Conservation (phyloP, 163 green algal genomes). For the Volvox carteri region DNA sequence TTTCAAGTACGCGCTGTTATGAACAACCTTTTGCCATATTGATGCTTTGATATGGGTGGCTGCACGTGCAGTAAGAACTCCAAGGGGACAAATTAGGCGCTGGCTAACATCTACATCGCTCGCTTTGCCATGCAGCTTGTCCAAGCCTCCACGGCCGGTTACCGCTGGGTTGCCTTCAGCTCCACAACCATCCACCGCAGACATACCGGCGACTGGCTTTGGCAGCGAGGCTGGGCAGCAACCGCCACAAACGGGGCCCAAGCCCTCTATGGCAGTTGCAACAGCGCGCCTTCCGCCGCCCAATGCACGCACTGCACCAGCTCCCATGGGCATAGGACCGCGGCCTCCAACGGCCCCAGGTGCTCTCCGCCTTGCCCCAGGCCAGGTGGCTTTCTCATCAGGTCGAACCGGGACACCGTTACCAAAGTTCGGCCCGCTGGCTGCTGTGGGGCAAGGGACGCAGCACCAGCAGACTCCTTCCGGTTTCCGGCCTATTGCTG, state of each 20-base stretch:
- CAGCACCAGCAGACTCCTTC: neutral
- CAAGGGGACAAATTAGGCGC: no score
- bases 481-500: slow-evolving; percentile 14
- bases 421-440: slow-evolving; percentile 45
- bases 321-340: neutral
- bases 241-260: neutral
- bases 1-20: no score
- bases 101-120: no score
- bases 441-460: neutral
- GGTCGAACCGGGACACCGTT: slow-evolving; percentile 41
- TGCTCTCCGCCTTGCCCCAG: slow-evolving; percentile 35
- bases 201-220: neutral
- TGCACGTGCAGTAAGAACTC: no score
- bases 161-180: neutral
- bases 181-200: no score
- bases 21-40: neutral
- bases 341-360: slow-evolving; percentile 4
- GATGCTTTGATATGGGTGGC: no score
- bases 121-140: neutral
- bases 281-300: slow-evolving; percentile 17
- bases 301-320: neutral
- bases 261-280: slow-evolving; percentile 18
- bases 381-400: slow-evolving; percentile 39
- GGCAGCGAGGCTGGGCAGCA: neutral
- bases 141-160: neutral